Evolutionary conservation across 768 basidiomycete species (phyloP).

Genomic region (Tephrocybe rancida): DNA sequence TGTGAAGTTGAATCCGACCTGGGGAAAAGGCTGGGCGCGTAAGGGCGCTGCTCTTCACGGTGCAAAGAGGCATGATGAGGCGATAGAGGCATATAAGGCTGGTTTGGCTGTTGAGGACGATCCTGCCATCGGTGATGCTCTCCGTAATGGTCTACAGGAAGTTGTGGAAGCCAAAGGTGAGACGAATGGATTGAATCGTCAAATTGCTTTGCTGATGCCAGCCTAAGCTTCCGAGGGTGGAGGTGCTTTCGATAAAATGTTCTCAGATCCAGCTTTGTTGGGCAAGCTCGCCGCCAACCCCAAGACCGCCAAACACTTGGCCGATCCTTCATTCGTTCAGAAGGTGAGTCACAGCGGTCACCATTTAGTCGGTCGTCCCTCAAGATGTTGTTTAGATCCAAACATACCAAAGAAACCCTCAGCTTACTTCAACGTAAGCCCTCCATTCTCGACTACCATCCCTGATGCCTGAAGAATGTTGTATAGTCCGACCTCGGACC

Average conservation of each 20-base stretch:
- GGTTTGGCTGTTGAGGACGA: slow-evolving; percentile 85
- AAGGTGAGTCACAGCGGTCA: slow-evolving; percentile 43
- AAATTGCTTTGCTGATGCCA: background rate
- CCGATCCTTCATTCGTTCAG: slow-evolving; percentile 81
- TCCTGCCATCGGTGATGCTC: no score
- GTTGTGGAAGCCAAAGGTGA: slow-evolving; percentile 84
- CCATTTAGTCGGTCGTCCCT: background rate
- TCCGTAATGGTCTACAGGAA: slow-evolving; percentile 87
- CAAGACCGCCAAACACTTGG: slow-evolving; percentile 79
- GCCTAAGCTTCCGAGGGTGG: slow-evolving; percentile 14
- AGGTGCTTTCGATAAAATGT: slow-evolving; percentile 69
- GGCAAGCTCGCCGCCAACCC: slow-evolving; percentile 87
- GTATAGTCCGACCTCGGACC: slow-evolving; percentile 66
- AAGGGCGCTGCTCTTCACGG: slow-evolving; percentile 96
- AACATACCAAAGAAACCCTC: slow-evolving; percentile 69
- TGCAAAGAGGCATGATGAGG: slow-evolving; percentile 74
- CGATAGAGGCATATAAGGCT: slow-evolving; percentile 79
- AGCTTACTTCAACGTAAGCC: slow-evolving; percentile 58
- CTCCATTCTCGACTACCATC: background rate
- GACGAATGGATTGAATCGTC: background rate
- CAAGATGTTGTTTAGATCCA: slow-evolving; percentile 47
- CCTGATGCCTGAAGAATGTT: background rate
- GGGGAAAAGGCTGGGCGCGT: slow-evolving; percentile 90
- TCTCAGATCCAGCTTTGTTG: slow-evolving; percentile 81
- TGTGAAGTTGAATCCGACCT: slow-evolving; percentile 74